Evolutionary conservation across 139 green algal genomes (phyloP).

Genomic region (Spirogloea muscicola): DNA sequence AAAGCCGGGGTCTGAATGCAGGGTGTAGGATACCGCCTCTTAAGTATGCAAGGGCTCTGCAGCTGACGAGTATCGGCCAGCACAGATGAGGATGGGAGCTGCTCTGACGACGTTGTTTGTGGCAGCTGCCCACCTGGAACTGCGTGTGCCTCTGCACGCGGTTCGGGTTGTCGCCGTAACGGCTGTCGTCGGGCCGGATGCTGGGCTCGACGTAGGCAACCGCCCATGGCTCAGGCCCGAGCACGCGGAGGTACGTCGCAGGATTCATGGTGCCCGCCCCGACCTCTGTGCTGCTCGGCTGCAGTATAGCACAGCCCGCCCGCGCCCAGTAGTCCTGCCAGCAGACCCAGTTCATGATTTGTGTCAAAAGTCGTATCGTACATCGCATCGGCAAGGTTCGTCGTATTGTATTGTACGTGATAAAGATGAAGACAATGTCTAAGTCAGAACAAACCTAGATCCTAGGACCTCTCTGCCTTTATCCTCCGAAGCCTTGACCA

Average conservation of each 20-base stretch:
- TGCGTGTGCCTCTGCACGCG: constrained; percentile 96
- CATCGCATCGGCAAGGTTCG: no score
- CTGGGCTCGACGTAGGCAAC: constrained; percentile 85
- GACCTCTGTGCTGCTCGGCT: constrained; percentile 97
- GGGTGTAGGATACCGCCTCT: no score
- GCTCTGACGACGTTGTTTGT: constrained; percentile 1
- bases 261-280: constrained; percentile 99
- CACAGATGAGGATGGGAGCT: no score
- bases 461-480: not conserved
- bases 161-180: constrained; percentile 98
- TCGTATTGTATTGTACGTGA: no score
- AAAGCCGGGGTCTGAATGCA: no score
- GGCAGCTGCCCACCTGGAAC: constrained; percentile 66
- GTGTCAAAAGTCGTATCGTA: not conserved
- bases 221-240: constrained; percentile 44
- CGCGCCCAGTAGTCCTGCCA: constrained; percentile 83
- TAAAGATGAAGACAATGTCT: no score
- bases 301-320: constrained; percentile 78
- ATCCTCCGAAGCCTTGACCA: not conserved
- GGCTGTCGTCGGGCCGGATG: constrained; percentile 91
- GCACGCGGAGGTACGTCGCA: constrained; percentile 86
- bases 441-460: not conserved
- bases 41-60: no score
- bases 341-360: not conserved
- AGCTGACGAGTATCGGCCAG: no score